phyloP scores from a whole-genome alignment of 2,329 filamentous ascomycete species.

The Tolypocladium ovalisporum region DNA sequence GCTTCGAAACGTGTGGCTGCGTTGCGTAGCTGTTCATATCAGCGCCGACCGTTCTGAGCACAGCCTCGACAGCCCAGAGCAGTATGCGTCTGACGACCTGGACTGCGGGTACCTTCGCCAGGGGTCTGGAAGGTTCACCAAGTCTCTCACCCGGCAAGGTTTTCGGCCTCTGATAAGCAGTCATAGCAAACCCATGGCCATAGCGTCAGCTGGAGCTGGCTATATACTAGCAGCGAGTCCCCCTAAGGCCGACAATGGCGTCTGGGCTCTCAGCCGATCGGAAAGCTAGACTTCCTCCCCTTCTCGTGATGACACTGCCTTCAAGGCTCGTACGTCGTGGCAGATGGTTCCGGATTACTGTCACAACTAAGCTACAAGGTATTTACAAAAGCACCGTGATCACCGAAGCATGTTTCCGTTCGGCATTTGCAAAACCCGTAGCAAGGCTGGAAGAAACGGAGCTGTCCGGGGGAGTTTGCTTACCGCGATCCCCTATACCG shows the following conservation, averaged over 20 bases:
- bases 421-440: background rate
- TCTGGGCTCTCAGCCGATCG: background rate
- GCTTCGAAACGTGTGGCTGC: too few relatives aligned
- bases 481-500: slow-evolving; percentile 1
- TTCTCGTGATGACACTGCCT: slow-evolving; percentile 5
- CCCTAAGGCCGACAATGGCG: background rate
- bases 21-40: background rate
- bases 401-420: background rate
- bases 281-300: slow-evolving; percentile 1
- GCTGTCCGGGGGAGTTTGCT: background rate
- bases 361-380: background rate
- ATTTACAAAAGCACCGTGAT: background rate
- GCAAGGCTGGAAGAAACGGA: slow-evolving; percentile 1
- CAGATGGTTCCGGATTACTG: background rate
- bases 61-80: too few relatives aligned
- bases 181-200: background rate
- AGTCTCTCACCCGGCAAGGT: background rate
- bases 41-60: background rate
- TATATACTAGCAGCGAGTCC: background rate
- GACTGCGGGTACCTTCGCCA: too few relatives aligned
- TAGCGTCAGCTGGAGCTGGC: background rate
- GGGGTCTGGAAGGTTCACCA: background rate
- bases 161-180: background rate
- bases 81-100: background rate
- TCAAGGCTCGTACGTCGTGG: background rate